Percentiles rank a stretch among this genome's conserved stretches.
These are phyloP conservation scores for Globisporangium okanoganense DNA, from an alignment of 352 stramenopile species.

Conservation along the genomic window DNA sequence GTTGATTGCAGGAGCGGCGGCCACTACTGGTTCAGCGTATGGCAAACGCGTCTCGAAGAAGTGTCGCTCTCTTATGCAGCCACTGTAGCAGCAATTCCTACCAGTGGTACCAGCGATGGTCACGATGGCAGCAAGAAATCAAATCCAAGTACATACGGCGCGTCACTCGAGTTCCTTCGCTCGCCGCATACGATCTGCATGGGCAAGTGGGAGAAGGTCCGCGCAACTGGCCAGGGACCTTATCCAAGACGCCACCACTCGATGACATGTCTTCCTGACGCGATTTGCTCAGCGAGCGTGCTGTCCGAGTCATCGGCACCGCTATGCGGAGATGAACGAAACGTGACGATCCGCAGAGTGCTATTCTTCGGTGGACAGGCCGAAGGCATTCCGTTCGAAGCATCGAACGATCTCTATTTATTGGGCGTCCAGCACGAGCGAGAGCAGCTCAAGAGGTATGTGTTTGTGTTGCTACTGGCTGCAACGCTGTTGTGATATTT, in stretches of 20 bases:
- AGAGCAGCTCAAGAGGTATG: background rate
- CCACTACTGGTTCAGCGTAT: slow-evolving; percentile 75
- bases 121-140: background rate
- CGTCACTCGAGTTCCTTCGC: slow-evolving; percentile 35
- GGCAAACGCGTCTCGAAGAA: slow-evolving; percentile 31
- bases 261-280: slow-evolving; percentile 53
- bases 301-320: slow-evolving; percentile 12
- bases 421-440: slow-evolving; percentile 12
- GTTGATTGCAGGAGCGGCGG: slow-evolving; percentile 44
- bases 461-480: background rate
- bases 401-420: slow-evolving; percentile 63
- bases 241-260: slow-evolving; percentile 59
- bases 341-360: slow-evolving; percentile 36
- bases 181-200: slow-evolving; percentile 34
- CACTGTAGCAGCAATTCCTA: background rate
- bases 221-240: slow-evolving; percentile 30
- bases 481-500: too few species aligned
- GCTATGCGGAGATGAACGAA: background rate
- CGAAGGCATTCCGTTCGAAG: slow-evolving; percentile 62
- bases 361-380: slow-evolving; percentile 69
- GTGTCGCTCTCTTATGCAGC: slow-evolving; percentile 11
- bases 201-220: slow-evolving; percentile 59
- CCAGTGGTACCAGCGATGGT: background rate
- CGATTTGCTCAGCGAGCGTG: slow-evolving; percentile 17
- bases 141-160: background rate